Evolutionary conservation across 192 early-diverging fungal genomes (phyloP).

Genomic region (Chytriomyces confervae): DNA sequence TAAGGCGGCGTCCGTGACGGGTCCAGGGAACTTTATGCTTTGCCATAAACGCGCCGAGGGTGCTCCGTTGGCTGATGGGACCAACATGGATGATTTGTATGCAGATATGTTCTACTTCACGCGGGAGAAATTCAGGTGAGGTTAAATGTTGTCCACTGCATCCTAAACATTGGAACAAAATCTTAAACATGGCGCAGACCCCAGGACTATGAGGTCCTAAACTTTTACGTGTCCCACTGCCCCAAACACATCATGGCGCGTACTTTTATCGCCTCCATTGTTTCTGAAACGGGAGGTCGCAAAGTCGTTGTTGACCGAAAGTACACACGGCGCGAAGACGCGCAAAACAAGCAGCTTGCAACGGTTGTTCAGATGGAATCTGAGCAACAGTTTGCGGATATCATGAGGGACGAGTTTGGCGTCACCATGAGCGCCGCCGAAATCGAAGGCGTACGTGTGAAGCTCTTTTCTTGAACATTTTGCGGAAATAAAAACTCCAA

Average conservation of each 20-base stretch:
- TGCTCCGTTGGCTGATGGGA: conserved; percentile 16
- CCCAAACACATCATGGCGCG: background rate
- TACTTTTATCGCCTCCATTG: background rate
- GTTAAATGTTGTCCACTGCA: background rate
- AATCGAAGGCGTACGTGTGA: background rate
- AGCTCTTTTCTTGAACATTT: background rate
- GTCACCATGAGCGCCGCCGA: background rate
- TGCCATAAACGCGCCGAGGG: conserved; percentile 2
- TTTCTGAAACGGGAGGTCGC: conserved; percentile 11
- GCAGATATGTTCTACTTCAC: conserved; percentile 6
- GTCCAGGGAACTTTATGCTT: background rate
- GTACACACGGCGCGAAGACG: conserved; percentile 11
- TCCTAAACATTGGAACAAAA: background rate
- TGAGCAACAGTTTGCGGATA: conserved; percentile 10
- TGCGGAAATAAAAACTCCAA: no score
- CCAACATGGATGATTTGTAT: conserved; percentile 1
- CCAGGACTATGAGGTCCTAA: conserved; percentile 9
- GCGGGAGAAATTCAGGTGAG: conserved; percentile 4
- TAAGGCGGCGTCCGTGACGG: background rate
- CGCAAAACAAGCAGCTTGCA: background rate
- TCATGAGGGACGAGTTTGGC: conserved; percentile 14
- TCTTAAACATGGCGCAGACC: background rate
- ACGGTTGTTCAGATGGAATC: conserved; percentile 1
- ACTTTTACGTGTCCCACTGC: conserved; percentile 13
- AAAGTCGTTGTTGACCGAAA: conserved; percentile 12